phyloP scores from a whole-genome alignment of 495 filamentous ascomycete species.

The Tuber indicum region DNA sequence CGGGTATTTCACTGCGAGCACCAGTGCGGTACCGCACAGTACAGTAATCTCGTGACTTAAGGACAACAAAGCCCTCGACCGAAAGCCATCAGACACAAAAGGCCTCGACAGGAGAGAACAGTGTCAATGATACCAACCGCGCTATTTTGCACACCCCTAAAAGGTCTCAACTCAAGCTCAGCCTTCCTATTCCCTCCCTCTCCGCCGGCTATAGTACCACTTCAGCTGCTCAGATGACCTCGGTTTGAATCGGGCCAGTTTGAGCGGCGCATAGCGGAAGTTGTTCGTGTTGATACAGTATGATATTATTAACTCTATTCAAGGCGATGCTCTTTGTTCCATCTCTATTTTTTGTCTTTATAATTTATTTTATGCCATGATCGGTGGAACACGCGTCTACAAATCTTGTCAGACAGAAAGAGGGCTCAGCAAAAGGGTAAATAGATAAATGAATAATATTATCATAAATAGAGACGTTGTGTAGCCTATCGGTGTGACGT shows the following conservation, averaged over 20 bases:
- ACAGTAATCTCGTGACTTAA: not conserved
- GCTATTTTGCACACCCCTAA: not conserved
- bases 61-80: not conserved
- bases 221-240: not conserved
- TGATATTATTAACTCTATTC: not conserved
- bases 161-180: not conserved
- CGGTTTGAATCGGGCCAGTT: not conserved
- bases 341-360: not conserved
- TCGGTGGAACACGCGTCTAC: not conserved
- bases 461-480: not conserved
- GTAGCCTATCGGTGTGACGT: not conserved
- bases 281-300: not conserved
- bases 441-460: not conserved
- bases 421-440: not conserved
- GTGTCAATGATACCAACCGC: conserved; percentile 3
- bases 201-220: not conserved
- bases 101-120: not conserved
- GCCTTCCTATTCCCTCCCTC: not conserved
- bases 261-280: not conserved
- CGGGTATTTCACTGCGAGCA: not conserved
- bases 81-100: not conserved
- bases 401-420: not conserved
- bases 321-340: not conserved
- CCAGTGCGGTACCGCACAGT: not conserved
- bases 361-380: not conserved